A percentile compares a stretch with the other conserved stretches of the same genome.
These are phyloP conservation scores for Neurospora sp. DNA, from an alignment of 495 filamentous ascomycete species.

Conservation along the genomic window DNA sequence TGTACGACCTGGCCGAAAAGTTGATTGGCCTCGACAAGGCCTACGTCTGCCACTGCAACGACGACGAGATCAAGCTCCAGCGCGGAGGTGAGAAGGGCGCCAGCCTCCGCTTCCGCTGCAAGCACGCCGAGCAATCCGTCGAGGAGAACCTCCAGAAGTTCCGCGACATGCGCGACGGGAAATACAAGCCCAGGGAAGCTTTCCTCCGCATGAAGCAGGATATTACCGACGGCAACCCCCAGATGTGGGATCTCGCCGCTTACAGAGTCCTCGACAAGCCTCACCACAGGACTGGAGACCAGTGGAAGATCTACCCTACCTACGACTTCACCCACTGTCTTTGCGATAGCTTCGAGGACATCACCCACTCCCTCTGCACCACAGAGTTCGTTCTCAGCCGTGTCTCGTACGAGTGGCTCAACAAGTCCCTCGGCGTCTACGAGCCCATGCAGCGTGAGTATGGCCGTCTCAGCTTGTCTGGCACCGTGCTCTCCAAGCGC, in stretches of 20 bases:
- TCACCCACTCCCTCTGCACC: constrained; percentile 84
- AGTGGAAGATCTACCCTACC: constrained; percentile 81
- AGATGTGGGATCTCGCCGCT: constrained; percentile 69
- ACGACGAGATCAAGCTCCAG: constrained; percentile 72
- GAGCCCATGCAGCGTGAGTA: constrained; percentile 77
- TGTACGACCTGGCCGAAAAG: constrained; percentile 84
- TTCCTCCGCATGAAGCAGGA: constrained; percentile 90
- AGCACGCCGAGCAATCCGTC: constrained; percentile 61
- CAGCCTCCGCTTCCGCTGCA: constrained; percentile 63
- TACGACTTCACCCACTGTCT: constrained; percentile 89
- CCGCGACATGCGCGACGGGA: constrained; percentile 80
- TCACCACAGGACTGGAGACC: constrained; percentile 62
- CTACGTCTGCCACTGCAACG: constrained; percentile 52
- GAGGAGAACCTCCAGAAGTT: constrained; percentile 78
- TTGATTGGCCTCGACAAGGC: constrained; percentile 66
- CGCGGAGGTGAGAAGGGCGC: constrained; percentile 64
- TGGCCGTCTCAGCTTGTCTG: constrained; percentile 69
- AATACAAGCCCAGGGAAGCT: constrained; percentile 79
- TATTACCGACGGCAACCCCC: constrained; percentile 49
- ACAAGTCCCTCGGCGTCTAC: constrained; percentile 59
- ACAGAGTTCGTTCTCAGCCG: constrained; percentile 71
- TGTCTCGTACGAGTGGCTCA: constrained; percentile 82
- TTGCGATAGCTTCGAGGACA: constrained; percentile 80
- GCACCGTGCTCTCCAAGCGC: constrained; percentile 76
- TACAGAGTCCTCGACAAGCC: constrained; percentile 64